Evolutionary conservation across 2,329 filamentous ascomycete species (phyloP), one percentile per base, ranked within the genome.

Genomic region (Aspergillus chevalieri): DNA sequence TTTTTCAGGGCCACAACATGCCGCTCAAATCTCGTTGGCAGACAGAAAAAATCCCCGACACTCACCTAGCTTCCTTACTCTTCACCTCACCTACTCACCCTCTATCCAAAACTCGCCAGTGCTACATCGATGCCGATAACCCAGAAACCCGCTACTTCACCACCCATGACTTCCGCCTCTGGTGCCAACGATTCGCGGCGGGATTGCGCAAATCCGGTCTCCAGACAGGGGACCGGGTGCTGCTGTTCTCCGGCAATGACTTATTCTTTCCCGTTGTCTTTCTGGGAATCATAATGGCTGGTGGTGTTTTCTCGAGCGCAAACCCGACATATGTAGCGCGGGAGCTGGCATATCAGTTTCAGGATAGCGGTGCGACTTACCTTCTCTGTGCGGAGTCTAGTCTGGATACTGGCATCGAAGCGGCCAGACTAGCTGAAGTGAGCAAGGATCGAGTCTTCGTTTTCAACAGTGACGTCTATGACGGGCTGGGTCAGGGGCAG

Each of bases 281-380:
- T 47, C 75, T 89, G 66, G 87, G 87, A 14, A 76, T 86, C 17
- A 75, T 89, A 46, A 89, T 89, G 81, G 86, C 87, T 0, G 86
- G 86, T 3, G 86, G 86, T 1, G 73, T 92, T 47, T 92, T 92
- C 70, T 86, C 84, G 0, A 87, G 86, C 22, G 85, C 85, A 1
- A 89, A 89, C 52, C 85, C 86, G 0, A 77, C 75, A 4, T 89
- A 83, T 57, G 83, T 87, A 0, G 73, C 81, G 0, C 74, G 86
- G 17, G 88, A 93, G 67, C 68, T 94, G 43, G 85, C 83, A 6
- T 85, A 87, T 65, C 89, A 93, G 66, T 73, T 93, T 33, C 75
- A 80, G 44, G 86, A 92, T 65, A 85, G 83, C 49, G 83, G 79
- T 0, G 84, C 87, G 0, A 77, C 68, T 6, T 85, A 86, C 60